These are phyloP conservation scores for Plasmodium yoelii DNA, from an alignment of 169 alveolate genomes.

Conservation along the genomic window DNA sequence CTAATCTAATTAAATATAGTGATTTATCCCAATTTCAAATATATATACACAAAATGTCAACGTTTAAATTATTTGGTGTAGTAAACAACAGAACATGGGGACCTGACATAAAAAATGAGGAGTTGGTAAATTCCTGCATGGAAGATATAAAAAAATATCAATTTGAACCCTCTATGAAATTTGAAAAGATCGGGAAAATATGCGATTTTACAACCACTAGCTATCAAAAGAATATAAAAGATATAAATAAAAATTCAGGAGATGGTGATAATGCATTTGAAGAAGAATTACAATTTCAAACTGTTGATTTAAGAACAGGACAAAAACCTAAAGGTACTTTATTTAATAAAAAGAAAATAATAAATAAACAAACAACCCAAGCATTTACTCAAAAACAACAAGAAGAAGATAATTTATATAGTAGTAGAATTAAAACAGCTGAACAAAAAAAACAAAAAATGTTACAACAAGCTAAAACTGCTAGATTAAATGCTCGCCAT, in stretches of 20 bases:
- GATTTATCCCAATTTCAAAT: too few species aligned
- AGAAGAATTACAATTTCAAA: conserved; percentile 87
- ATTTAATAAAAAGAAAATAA: conserved; percentile 78
- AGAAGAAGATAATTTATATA: conserved; percentile 86
- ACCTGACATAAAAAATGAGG: conserved; percentile 83
- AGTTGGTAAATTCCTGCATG: conserved; percentile 83
- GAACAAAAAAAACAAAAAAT: conserved; percentile 84
- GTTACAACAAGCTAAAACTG: conserved; percentile 83
- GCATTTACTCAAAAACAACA: conserved; percentile 87
- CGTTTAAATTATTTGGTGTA: conserved; percentile 29
- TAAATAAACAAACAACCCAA: conserved; percentile 84
- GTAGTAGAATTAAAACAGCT: conserved; percentile 83
- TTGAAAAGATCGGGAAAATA: conserved; percentile 87
- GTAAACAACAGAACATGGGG: conserved; percentile 81
- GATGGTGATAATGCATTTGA: conserved; percentile 78
- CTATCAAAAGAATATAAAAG: conserved; percentile 83
- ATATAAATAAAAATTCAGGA: conserved; percentile 77
- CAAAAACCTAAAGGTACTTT: conserved; percentile 78
- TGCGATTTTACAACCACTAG: conserved; percentile 89
- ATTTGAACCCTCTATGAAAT: conserved; percentile 88
- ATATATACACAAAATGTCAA: conserved; percentile 3
- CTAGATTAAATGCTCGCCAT: conserved; percentile 88
- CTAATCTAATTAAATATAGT: too few species aligned
- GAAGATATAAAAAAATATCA: conserved; percentile 84
- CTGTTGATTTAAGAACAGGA: conserved; percentile 83